Evolutionary conservation across 2,329 filamentous ascomycete genomes (phyloP), one percentile per base, ranked within the genome.

Genomic region (Trichoderma atrobrunneum): DNA sequence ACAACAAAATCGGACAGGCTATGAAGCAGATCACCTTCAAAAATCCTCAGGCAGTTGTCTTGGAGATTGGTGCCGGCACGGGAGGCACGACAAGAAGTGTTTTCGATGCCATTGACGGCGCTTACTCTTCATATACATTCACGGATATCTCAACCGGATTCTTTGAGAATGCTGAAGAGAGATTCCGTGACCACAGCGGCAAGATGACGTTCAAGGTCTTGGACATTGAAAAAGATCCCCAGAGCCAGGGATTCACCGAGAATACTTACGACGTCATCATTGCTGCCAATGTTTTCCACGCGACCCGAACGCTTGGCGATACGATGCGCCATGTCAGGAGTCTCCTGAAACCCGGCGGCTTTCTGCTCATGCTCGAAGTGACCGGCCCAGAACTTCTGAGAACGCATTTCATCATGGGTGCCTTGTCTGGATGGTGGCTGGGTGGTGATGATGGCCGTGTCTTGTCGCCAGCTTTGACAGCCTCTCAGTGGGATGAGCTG

Each of bases 31-130:
- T 0, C 73, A 72, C 7, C 73, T 83, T 18, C 76, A 78, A 4
- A 77, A 84, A 28, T 16, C 57, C 57, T 3, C 57, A 21, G 10
- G 57, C 57, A 7, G 32, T 16, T 12, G 32, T 61, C 12, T 76
- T 84, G 1, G 82, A 84, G 70, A 77, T 84, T 39, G 82, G 82
- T 8, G 81, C 79, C 16, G 82, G 81, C 1, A 84, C 79, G 0
- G 81, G 81, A 7, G 76, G 78, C n/a, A 78, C 79, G 43, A 26
- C 82, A 5, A 21, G 57, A 18, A 61, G 57, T 24, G 18, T 61
- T 18, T 16, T 61, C 5, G 18, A 61, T 14, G 80, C 28, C 10
- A 36, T 51, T 32, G 21, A 14, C 18, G 5, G 10, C 7, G 48
- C 48, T 5, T 60, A 63, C 21, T 21, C 14, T 16, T 70, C 56